phyloP scores from a whole-genome alignment of 2,329 filamentous ascomycete species.

The Bipolaris zeicola region DNA sequence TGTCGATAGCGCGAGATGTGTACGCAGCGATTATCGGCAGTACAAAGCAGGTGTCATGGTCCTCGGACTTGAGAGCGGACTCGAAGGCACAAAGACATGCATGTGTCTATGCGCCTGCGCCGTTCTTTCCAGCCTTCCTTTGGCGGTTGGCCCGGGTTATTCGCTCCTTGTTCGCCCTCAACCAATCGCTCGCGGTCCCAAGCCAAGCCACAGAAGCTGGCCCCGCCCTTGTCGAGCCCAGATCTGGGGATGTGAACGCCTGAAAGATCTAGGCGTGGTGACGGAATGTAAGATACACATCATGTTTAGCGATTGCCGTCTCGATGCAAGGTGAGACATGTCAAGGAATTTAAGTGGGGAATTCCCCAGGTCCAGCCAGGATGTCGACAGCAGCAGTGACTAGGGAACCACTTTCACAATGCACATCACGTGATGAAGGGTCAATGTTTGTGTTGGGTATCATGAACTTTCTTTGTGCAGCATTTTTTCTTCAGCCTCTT shows the following conservation, averaged over 20 bases:
- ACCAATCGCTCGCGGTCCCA: constrained; percentile 12
- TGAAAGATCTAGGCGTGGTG: constrained; percentile 7
- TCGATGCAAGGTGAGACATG: background rate
- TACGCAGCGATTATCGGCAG: background rate
- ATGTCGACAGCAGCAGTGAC: background rate
- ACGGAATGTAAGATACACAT: background rate
- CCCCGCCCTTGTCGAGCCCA: constrained; percentile 18
- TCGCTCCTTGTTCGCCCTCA: constrained; percentile 11
- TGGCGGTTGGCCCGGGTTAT: constrained; percentile 17
- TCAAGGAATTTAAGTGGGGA: background rate
- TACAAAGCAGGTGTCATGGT: background rate
- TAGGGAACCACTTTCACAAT: background rate
- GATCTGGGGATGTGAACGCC: constrained; percentile 18
- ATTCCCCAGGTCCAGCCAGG: background rate
- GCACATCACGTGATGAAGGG: constrained; percentile 3
- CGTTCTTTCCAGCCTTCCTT: constrained; percentile 13
- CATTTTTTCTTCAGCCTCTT: constrained; percentile 38
- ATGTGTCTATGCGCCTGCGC: constrained; percentile 9
- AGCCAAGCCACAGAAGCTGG: constrained; percentile 15
- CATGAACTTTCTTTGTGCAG: constrained; percentile 33
- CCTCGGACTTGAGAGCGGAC: constrained; percentile 4
- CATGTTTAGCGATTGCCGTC: background rate
- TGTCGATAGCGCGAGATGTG: background rate
- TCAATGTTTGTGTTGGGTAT: constrained; percentile 21
- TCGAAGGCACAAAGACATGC: constrained; percentile 13